Evolutionary conservation across 495 filamentous ascomycete species (phyloP).

Genomic region (Amniculicola lignicola): DNA sequence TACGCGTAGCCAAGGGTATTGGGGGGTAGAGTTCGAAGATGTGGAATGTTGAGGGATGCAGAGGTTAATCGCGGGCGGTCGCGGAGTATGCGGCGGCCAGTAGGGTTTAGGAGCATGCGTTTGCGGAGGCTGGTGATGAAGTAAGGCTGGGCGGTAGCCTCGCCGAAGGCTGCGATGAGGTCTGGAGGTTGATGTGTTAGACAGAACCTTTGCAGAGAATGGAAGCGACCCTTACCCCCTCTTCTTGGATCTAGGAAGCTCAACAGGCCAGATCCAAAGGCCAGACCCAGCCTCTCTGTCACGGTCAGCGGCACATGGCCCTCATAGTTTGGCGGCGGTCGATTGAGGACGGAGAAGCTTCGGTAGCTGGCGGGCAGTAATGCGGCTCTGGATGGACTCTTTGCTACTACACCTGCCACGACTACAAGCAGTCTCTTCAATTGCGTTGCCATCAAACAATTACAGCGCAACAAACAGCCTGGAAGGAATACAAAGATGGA

Average conservation of each 20-base stretch:
- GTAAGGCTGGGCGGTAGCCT: slow-evolving; percentile 90
- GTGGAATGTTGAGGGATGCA: slow-evolving; percentile 63
- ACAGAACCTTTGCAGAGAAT: neutral
- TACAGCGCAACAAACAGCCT: too few species aligned
- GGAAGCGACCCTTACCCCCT: slow-evolving; percentile 52
- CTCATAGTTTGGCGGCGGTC: slow-evolving; percentile 79
- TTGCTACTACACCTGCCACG: neutral
- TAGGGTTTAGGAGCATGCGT: slow-evolving; percentile 80
- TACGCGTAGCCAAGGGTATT: slow-evolving; percentile 84
- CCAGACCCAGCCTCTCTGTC: slow-evolving; percentile 71
- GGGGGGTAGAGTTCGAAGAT: slow-evolving; percentile 66
- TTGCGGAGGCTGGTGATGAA: slow-evolving; percentile 90
- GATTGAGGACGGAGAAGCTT: slow-evolving; percentile 72
- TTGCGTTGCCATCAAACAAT: slow-evolving; percentile 22
- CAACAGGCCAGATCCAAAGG: slow-evolving; percentile 76
- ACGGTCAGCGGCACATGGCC: slow-evolving; percentile 86
- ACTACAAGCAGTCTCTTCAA: slow-evolving; percentile 2
- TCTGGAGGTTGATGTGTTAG: slow-evolving; percentile 50
- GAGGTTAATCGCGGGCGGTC: slow-evolving; percentile 88
- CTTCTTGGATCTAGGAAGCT: slow-evolving; percentile 77
- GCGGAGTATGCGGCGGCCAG: slow-evolving; percentile 86
- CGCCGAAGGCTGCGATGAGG: slow-evolving; percentile 88
- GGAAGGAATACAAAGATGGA: too few species aligned
- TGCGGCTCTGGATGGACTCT: neutral
- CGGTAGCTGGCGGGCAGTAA: slow-evolving; percentile 27